These are phyloP conservation scores for Garcia nutans DNA, from an alignment of 345 rosid genomes.

Conservation along the genomic window DNA sequence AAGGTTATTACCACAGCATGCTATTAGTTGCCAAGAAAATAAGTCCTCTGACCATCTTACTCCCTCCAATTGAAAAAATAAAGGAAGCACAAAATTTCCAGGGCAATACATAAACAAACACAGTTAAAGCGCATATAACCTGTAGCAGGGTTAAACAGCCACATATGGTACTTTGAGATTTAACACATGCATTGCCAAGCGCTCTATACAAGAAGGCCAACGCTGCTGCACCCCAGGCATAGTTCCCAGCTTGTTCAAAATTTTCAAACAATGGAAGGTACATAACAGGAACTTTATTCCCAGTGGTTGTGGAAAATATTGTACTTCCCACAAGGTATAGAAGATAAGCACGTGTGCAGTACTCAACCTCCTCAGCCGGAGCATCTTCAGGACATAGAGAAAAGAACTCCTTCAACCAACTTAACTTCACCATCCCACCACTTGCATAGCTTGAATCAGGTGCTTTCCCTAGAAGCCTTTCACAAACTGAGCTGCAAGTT, in stretches of 20 bases:
- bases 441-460: conserved; percentile 81
- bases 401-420: conserved; percentile 93
- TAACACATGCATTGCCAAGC: conserved; percentile 95
- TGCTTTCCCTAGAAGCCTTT: conserved; percentile 60
- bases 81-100: neutral
- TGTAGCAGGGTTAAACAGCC: conserved; percentile 92
- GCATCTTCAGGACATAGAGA: conserved; percentile 68
- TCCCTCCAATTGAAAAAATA: conserved; percentile 6
- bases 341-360: conserved; percentile 81
- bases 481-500: conserved; percentile 63
- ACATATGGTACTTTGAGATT: conserved; percentile 92
- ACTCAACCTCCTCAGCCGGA: conserved; percentile 53
- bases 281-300: conserved; percentile 98
- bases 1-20: conserved; percentile 3
- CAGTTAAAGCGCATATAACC: conserved; percentile 40
- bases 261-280: conserved; percentile 82
- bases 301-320: conserved; percentile 89
- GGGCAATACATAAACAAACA: conserved; percentile 8
- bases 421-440: conserved; percentile 98
- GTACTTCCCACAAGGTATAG: conserved; percentile 92
- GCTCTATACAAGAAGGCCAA: conserved; percentile 92
- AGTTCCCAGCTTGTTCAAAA: conserved; percentile 79
- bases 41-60: neutral
- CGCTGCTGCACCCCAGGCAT: conserved; percentile 96
- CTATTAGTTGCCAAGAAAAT: neutral